Percentiles rank a stretch among this genome's conserved stretches.
phyloP scores from a whole-genome alignment of 352 stramenopile genomes.

The Phytophthora hibernalis region DNA sequence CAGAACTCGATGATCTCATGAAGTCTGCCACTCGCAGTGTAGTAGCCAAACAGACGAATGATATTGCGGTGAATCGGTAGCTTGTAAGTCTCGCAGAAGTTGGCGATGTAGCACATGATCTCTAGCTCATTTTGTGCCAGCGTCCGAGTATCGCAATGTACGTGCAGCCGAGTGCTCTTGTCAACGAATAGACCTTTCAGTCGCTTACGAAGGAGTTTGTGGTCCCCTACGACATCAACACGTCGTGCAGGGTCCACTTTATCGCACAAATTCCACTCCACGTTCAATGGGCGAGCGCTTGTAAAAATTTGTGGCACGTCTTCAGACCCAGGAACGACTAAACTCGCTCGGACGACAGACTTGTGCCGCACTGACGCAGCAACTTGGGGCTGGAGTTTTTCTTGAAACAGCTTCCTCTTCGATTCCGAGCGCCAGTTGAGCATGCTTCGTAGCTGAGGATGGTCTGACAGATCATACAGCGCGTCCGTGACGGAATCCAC shows the following conservation, averaged over 20 bases:
- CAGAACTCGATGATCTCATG: constrained; percentile 74
- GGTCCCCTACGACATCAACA: constrained; percentile 62
- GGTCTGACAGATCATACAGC: constrained; percentile 14
- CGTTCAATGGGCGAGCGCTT: constrained; percentile 54
- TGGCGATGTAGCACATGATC: constrained; percentile 63
- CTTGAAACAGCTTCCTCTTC: constrained; percentile 36
- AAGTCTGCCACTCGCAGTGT: constrained; percentile 49
- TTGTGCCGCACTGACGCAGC: constrained; percentile 28
- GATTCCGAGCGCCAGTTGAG: constrained; percentile 28
- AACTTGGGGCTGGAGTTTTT: constrained; percentile 35
- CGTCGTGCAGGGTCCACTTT: constrained; percentile 59
- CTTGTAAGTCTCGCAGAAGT: constrained; percentile 47
- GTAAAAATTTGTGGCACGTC: constrained; percentile 56
- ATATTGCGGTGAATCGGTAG: constrained; percentile 56
- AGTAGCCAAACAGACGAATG: constrained; percentile 64
- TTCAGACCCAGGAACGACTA: constrained; percentile 13
- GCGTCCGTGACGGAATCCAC: constrained; percentile 14
- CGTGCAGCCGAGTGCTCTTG: constrained; percentile 54
- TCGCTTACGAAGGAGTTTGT: constrained; percentile 58
- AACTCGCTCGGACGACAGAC: constrained; percentile 30
- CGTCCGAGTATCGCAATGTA: constrained; percentile 45
- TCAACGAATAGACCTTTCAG: constrained; percentile 62
- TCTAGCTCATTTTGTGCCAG: constrained; percentile 65
- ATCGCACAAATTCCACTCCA: constrained; percentile 72
- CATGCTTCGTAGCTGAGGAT: constrained; percentile 4